Base-by-base conservation (phyloP, 1,284 basidiomycete species). In the Sanghuangporus sanghuang region DNA sequence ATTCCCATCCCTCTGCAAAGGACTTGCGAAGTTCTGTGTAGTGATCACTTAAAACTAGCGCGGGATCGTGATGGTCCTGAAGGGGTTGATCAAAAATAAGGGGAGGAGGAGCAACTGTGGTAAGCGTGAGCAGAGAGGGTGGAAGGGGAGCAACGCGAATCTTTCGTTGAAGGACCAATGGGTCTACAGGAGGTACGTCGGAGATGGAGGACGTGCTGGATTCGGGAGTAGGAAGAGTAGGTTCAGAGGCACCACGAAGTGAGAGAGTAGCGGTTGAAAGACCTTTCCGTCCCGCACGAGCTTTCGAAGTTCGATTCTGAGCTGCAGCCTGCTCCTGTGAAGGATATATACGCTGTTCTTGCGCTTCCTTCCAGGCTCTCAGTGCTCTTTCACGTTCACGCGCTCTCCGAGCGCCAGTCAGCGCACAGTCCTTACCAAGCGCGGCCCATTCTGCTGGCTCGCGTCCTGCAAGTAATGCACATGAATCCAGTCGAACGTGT, bases 1-100 rank as follows among this genome's bases (percentile, higher is more conserved):
- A 79, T 2, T 72, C 72, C 87, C 87, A 89, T 8, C 87, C 87
- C 39, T 73, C 75, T 69, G 78, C 77, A 68, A 89, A 90, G 66
- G 82, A 79, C 14, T 64, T 35, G 49, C 49, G 49, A 11, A 57
- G 48, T 0, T 42, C 7, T 39, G 39, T 11, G 16, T 21, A 38
- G n/a, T 50, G 38, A 21, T 32, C 44, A 14, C 18, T 3, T 40
- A 32, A 5, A 39, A 27, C 35, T 1, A 18, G 12, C 6, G 16
- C n/a, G 16, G 44, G 44, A 4, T 46, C 16, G 16, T 46, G 11
- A 42, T 42, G 16, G 49, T 50, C 27, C 4, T 36, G 16, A 11
- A 35, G 12, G 6, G 57, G 36, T 1, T 27, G n/a, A 16, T 16
- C 21, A 9, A 6, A 16, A 21, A 21, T 2, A 6, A 23, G 18